A percentile compares a stretch with the other conserved stretches of the same genome.
These are phyloP conservation scores for Russula dissimulans DNA, from an alignment of 768 basidiomycete genomes.

Conservation along the genomic window DNA sequence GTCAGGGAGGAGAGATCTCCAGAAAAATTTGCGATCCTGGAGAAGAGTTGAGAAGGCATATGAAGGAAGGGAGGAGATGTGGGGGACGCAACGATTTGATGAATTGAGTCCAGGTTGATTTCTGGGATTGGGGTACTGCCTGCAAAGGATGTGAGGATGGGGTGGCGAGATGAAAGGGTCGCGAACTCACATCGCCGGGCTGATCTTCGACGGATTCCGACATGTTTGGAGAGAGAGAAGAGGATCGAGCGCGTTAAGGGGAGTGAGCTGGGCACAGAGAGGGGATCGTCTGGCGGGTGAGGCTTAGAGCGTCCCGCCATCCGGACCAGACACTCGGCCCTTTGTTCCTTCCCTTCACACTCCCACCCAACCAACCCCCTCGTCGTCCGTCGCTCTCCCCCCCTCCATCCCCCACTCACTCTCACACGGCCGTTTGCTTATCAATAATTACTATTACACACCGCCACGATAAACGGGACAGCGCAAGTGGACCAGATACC, in stretches of 20 bases:
- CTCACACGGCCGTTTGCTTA: not conserved
- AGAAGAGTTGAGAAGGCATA: conserved; percentile 5
- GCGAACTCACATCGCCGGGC: conserved; percentile 7
- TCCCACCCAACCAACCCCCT: not conserved
- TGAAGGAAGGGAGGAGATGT: not conserved
- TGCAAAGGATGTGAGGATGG: conserved; percentile 15
- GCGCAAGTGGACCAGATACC: conserved; percentile 7
- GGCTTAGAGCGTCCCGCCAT: not conserved
- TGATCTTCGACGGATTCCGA: conserved; percentile 4
- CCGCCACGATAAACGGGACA: conserved; percentile 5
- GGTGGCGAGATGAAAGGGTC: not conserved
- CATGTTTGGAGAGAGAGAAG: not conserved
- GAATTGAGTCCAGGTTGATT: conserved; percentile 83
- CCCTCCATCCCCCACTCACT: not conserved
- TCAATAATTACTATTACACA: conserved; percentile 18
- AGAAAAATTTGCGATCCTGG: conserved; percentile 74
- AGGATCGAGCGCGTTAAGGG: not conserved
- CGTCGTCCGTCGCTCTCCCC: too few relatives aligned
- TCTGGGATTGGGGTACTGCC: conserved; percentile 77
- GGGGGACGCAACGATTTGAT: conserved; percentile 66
- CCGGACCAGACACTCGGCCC: not conserved
- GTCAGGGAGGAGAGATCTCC: conserved; percentile 82
- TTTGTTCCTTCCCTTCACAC: not conserved
- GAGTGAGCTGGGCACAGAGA: too few relatives aligned
- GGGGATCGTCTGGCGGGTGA: too few relatives aligned